Base-by-base conservation (phyloP, 176 grass and related monocot species). In the Musa acuminata region DNA sequence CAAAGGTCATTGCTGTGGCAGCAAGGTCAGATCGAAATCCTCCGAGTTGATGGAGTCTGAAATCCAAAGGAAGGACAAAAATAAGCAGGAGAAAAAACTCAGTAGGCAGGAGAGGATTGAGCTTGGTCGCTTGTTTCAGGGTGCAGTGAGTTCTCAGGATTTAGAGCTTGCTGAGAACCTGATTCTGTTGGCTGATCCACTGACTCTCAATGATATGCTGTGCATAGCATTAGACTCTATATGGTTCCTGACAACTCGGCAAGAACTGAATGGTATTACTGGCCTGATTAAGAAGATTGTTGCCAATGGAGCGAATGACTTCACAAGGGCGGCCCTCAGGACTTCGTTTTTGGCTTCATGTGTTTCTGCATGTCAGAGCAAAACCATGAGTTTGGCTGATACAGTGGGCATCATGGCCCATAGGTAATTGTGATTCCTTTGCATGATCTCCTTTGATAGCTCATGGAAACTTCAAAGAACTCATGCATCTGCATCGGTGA, bases 341-440 rank as follows among this genome's bases (percentile, higher is more conserved):
- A 99, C 90, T 8, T 93, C 88, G 2, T 98, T 98, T 82, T 88
- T 98, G 0, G 94, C 94, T 8, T 91, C 94, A 0, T 98, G 94
- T 73, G 94, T 98, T 23, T 93, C 90, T 10, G 90, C 94, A n/a
- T 98, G 94, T 62, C 85, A 89, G 78, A 89, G 90, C 1, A 83
- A 77, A 19, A 89, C 80, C 2, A 82, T 87, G 67, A 99, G 86
- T 75, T 82, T 99, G 14, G 77, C 84, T 9, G 88, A 98, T 84
- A 90, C 86, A 48, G 90, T 94, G 55, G 83, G 78, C 68, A 81
- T 99, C 75, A 99, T 99, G 95, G 90, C 87, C 35, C 90, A 94
- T 87, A 94, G 92, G 95, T 99, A 19, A 51, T 55, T 27, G 43
- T 25, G 1, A 64, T 64, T 65, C 9, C n/a, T 16, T 43, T 73